Conservation (phyloP, 2,329 filamentous ascomycete genomes). For the Neofusicoccum parvum region DNA sequence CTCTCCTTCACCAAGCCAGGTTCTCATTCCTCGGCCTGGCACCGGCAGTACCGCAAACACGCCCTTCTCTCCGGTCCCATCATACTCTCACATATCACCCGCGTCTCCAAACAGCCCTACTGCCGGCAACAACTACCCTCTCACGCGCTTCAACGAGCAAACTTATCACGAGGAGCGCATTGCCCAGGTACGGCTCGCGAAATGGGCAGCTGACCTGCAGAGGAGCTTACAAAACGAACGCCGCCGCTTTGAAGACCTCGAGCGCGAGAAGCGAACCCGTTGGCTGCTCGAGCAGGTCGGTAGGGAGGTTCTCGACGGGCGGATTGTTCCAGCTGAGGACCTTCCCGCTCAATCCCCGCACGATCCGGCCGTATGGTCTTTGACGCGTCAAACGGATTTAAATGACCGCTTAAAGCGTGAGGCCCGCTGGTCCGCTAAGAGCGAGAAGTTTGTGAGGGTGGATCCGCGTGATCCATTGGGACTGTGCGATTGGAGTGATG, state of each 20-base stretch:
- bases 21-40: conserved; percentile 37
- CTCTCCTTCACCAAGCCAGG: conserved; percentile 40
- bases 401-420: conserved; percentile 37
- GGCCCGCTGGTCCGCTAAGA: conserved; percentile 27
- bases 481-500: conserved; percentile 68
- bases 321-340: conserved; percentile 28
- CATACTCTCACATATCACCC: conserved; percentile 35
- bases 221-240: conserved; percentile 73
- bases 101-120: conserved; percentile 36
- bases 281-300: conserved; percentile 73
- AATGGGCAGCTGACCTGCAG: conserved; percentile 82
- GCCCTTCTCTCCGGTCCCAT: conserved; percentile 33
- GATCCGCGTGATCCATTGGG: conserved; percentile 77
- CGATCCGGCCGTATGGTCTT: conserved; percentile 3
- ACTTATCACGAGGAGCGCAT: conserved; percentile 62
- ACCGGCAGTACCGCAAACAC: conserved; percentile 10
- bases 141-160: conserved; percentile 58
- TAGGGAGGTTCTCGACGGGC: conserved; percentile 56
- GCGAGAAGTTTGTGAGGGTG: conserved; percentile 31
- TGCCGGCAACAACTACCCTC: conserved; percentile 34
- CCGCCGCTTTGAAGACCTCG: conserved; percentile 66
- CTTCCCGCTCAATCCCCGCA: conserved; percentile 21
- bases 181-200: conserved; percentile 71
- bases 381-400: conserved; percentile 30
- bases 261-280: conserved; percentile 62